Base-by-base conservation (phyloP, 257 asterid species). In the Nicotiana obtusifolia region DNA sequence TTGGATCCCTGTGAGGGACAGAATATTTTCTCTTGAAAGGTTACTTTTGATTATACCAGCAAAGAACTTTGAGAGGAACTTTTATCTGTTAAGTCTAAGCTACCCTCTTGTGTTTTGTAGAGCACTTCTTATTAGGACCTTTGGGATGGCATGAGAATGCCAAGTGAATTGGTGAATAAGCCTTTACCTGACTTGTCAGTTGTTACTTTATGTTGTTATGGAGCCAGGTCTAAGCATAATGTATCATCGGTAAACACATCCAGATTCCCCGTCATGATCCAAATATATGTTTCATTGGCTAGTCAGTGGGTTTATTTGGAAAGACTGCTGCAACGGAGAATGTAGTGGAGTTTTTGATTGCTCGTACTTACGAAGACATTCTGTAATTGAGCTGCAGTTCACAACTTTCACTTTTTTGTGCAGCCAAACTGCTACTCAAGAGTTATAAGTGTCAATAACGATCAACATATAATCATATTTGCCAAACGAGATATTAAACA, bases 381-480 rank as follows among this genome's bases (percentile, higher is more conserved):
- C 60, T 71, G 37, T 47, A 14, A 44, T 22, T 75, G 62, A 49
- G 16, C 62, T 26, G 19, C 64, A 75, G 52, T 49, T 75, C 65
- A 17, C 64, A 19, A 26, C 24, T 28, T 49, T 54, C 76, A 57
- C 35, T 57, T 84, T 71, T 76, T 57, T 47, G 33, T 82, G 88
- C 98, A 96, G 99, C 97, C 99, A 54, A 96, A 96, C 87, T 96
- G 99, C 88, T 94, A 96, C 83, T 96, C 99, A 3, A 90, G 99
- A 80, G 93, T 89, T 56, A 90, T 96, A 77, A 87, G 88, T 80
- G 92, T 92, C 80, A 86, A 85, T n/a, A 90, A 90, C 69, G 93
- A 85, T 13, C 93, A 92, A 79, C 99, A 90, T 90, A 93, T 96
- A 82, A 93, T 96, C 84, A 96, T 96, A 86, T 96, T 94, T 81